These are phyloP conservation scores for Aureobasidium uvarum DNA, from an alignment of 2,329 filamentous ascomycete species.

Conservation along the genomic window DNA sequence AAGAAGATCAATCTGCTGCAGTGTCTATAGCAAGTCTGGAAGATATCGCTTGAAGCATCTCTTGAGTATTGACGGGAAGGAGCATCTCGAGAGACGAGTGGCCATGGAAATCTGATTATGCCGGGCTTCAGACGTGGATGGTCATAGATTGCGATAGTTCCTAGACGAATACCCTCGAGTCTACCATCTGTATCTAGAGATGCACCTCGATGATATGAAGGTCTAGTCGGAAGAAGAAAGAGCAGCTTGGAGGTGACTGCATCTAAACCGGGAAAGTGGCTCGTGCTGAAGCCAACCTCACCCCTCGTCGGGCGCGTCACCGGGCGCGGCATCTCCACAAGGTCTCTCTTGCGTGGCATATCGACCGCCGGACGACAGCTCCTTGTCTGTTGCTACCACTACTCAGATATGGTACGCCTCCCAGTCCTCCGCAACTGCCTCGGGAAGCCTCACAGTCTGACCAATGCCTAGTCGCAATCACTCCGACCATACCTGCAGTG, in stretches of 20 bases:
- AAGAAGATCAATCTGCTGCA: background rate
- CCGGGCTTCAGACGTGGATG: background rate
- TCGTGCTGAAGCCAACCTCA: background rate
- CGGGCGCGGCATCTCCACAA: slow-evolving; percentile 12
- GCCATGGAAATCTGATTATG: too few species aligned
- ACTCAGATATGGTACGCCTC: background rate
- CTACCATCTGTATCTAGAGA: background rate
- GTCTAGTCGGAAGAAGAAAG: background rate
- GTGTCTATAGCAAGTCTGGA: background rate
- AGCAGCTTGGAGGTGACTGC: background rate
- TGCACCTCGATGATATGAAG: background rate
- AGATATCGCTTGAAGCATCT: too few species aligned
- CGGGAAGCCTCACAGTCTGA: background rate
- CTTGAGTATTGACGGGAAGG: too few species aligned
- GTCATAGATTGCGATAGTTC: background rate
- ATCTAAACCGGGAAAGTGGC: background rate
- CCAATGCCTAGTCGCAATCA: slow-evolving; percentile 75
- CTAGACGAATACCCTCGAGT: background rate
- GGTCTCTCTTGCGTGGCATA: slow-evolving; percentile 11
- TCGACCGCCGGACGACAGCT: slow-evolving; percentile 9
- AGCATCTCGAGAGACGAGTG: too few species aligned
- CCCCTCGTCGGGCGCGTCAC: slow-evolving; percentile 4
- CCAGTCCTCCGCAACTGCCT: too few species aligned
- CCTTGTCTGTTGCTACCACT: background rate
- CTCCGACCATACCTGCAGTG: slow-evolving; percentile 94